Evolutionary conservation across 2,329 filamentous ascomycete species (phyloP), one percentile per base, ranked within the genome.

Genomic region (Zymoseptoria brevis): DNA sequence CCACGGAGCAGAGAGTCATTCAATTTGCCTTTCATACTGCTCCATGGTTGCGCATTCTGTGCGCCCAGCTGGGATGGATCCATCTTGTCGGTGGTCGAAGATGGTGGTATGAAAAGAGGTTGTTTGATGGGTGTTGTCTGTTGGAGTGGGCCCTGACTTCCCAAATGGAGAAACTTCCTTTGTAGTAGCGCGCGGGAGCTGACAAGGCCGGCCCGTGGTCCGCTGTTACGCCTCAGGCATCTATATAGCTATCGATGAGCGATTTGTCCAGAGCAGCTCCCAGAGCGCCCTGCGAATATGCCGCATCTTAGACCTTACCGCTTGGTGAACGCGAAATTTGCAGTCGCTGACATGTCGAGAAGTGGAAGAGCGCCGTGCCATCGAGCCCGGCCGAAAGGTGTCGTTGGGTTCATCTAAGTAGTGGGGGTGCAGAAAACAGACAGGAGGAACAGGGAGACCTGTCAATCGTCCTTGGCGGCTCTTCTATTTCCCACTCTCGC

Each of bases 1-100:
- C 62, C 60, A n/a, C 51, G 55, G n/a, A 67, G 60, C 19, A 67
- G 58, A 48, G 62, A 59, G 22, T 64, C 60, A 24, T 67, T 60
- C 29, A 68, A 56, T 54, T 61, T 64, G 29, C 66, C 67, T 49
- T 65, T 57, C 60, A 68, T 62, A 57, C 57, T 64, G 57, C 58
- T 62, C 56, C 59, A 69, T 45, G 61, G 61, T 49, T 62, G 57
- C 30, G 63, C 64, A 50, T 60, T 60, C n/a, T 50, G 56, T 16
- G 52, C 53, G 19, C 58, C 57, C 7, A 50, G 19, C 19, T 54
- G 56, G 19, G 63, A 49, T 19, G 50, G 54, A 13, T 56, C 61
- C 61, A 63, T 63, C 9, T 22, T 51, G 55, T 56, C 21, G n/a
- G 22, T 29, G 8, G 51, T 19, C 13, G 51, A 53, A 19, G 51